Percentiles rank a stretch among this genome's conserved stretches.
Evolutionary conservation across 192 early-diverging fungal genomes (phyloP).

Genomic region (Coemansia nantahalensis): DNA sequence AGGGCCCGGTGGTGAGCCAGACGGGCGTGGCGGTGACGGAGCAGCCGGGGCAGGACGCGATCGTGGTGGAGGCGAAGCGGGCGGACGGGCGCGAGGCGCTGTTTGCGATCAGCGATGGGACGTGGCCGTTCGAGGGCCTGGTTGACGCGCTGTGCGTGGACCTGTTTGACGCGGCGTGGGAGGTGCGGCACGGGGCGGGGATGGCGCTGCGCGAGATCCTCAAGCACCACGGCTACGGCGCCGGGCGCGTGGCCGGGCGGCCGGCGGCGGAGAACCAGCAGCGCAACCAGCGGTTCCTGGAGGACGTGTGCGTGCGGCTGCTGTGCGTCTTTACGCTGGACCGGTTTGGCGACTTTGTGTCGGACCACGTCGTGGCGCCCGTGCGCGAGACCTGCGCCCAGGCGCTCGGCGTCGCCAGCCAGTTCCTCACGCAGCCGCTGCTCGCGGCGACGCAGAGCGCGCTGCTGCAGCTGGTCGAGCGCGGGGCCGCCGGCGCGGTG

Average conservation of each 20-base stretch:
- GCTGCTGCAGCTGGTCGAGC: conserved; percentile 57
- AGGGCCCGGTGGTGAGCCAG: neutral
- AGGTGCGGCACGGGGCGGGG: conserved; percentile 92
- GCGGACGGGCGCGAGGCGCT: conserved; percentile 42
- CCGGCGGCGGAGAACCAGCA: conserved; percentile 56
- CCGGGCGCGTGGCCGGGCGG: conserved; percentile 65
- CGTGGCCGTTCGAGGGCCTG: conserved; percentile 72
- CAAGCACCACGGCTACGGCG: conserved; percentile 80
- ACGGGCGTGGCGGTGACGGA: conserved; percentile 32
- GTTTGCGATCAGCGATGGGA: conserved; percentile 52
- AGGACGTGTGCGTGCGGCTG: conserved; percentile 87
- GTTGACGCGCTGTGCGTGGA: conserved; percentile 69
- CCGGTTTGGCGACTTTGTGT: conserved; percentile 95
- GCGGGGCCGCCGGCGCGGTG: conserved; percentile 38
- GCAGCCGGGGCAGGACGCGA: conserved; percentile 55
- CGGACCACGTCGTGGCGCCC: conserved; percentile 91
- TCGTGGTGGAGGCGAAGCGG: conserved; percentile 68
- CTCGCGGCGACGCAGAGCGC: conserved; percentile 58
- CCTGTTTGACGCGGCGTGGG: conserved; percentile 79
- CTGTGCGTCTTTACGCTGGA: conserved; percentile 93
- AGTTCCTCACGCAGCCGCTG: conserved; percentile 56
- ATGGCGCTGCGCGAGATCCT: conserved; percentile 89
- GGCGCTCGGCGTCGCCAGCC: conserved; percentile 70
- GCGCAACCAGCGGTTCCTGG: conserved; percentile 76
- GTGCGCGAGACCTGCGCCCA: conserved; percentile 95